Evolutionary conservation across 2,329 filamentous ascomycete genomes (phyloP), one percentile per base, ranked within the genome.

Genomic region (Cytospora chrysosperma): DNA sequence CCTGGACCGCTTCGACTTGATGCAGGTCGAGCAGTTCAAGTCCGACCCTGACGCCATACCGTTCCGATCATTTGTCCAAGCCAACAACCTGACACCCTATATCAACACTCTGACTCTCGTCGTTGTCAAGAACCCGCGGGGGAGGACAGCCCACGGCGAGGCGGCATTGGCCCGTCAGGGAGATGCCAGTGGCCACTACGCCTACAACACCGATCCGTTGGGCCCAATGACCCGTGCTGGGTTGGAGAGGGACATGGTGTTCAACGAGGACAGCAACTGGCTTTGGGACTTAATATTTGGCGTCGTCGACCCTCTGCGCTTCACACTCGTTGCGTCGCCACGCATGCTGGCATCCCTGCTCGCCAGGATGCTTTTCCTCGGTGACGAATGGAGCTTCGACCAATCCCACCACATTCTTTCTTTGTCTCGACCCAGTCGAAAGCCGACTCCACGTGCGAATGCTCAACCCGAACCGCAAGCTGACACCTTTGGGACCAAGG

Each of bases 321-420:
- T 89, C 64, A 84, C 83, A 9, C 75, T 89, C 60, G 73, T 87
- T 54, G 87, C 88, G 0, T 84, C 88, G 8, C 87, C 88, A 0
- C 78, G 81, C 4, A 83, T 86, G 21, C 78, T 93, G 9, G 86
- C 87, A 1, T 81, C 81, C 0, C 76, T 91, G 56, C 75, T 89
- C 5, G 83, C 84, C 21, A 82, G 82, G 6, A 79, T 78, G 63
- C 77, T 90, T 30, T 81, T 84, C 56, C 77, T 85, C 47, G 78
- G 79, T 12, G 85, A 89, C 69, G 77, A 78, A 6, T 89, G 87
- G 86, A 82, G 82, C 27, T 91, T 90, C 68, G 80, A 85, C 61
- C 85, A 85, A 66, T 81, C 81, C 8, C 82, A 84, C 59, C 88
- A 92, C 68, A 80, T 88, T 49, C 72, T 92, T 8, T 82, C 81